These are phyloP conservation scores for Sclerotinia glacialis DNA, from an alignment of 2,329 filamentous ascomycete species.

Conservation along the genomic window DNA sequence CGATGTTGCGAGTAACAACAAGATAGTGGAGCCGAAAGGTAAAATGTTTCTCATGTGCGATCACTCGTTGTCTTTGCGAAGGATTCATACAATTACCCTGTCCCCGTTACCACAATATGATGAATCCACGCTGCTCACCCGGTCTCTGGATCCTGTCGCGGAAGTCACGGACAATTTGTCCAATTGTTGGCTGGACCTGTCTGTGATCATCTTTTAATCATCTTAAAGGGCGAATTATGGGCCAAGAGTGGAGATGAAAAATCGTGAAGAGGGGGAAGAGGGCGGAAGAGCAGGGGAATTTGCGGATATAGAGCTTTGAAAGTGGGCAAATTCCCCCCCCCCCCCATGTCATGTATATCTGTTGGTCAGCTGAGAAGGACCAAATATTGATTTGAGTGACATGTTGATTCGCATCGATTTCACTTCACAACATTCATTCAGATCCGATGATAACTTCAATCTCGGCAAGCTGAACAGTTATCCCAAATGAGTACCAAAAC, in stretches of 20 bases:
- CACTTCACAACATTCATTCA: conserved; percentile 17
- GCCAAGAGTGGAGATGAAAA: conserved; percentile 21
- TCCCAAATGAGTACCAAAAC: conserved; percentile 9
- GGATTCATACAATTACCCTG: neutral
- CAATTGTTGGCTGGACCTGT: neutral
- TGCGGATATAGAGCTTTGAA: conserved; percentile 15
- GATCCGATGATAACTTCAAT: conserved; percentile 21
- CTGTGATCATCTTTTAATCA: conserved; percentile 10
- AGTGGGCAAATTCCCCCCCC: conserved; percentile 16
- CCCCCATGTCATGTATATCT: conserved; percentile 6
- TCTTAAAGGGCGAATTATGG: conserved; percentile 23
- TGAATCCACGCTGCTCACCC: neutral
- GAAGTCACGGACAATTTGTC: conserved; percentile 16
- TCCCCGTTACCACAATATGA: neutral
- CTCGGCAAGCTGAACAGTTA: conserved; percentile 15
- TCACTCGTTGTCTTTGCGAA: neutral
- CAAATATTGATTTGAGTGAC: conserved; percentile 19
- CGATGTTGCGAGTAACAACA: neutral
- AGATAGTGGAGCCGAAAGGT: conserved; percentile 9
- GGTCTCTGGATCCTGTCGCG: conserved; percentile 4
- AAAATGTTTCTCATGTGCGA: conserved; percentile 7
- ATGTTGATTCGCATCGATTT: conserved; percentile 7
- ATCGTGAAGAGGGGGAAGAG: conserved; percentile 6
- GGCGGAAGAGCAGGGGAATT: conserved; percentile 13
- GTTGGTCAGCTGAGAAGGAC: conserved; percentile 20